Percentiles rank a stretch among this genome's conserved stretches.
Evolutionary conservation across 306 rosid genomes (phyloP).

Genomic region (Purshia tridentata): DNA sequence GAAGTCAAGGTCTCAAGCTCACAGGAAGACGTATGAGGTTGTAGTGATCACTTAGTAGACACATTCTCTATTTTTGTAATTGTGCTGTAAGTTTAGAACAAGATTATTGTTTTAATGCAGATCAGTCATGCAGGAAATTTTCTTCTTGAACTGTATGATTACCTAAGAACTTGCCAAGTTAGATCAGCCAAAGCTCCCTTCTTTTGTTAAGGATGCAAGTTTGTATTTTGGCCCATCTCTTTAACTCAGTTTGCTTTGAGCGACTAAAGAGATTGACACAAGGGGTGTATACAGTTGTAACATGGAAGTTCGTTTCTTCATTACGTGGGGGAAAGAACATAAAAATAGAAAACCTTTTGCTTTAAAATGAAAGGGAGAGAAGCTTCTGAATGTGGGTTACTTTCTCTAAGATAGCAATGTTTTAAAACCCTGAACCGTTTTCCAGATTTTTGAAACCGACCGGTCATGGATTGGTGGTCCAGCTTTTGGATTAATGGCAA

Average conservation of each 20-base stretch:
- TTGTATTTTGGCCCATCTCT: background rate
- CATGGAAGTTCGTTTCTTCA: no score
- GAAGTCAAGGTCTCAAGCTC: slow-evolving; percentile 60
- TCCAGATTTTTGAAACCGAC: background rate
- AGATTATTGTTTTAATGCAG: background rate
- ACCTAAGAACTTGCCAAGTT: background rate
- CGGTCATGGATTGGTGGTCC: slow-evolving; percentile 20
- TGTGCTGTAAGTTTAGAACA: slow-evolving; percentile 9
- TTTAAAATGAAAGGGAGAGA: slow-evolving; percentile 10
- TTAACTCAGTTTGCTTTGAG: background rate
- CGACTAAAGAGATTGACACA: no score
- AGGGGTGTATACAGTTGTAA: no score
- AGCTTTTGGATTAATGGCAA: background rate
- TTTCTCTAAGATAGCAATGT: background rate
- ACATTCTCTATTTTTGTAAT: background rate
- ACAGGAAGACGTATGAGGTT: slow-evolving; percentile 63
- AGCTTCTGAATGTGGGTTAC: background rate
- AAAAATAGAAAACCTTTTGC: slow-evolving; percentile 8
- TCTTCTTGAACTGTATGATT: background rate
- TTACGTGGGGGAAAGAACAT: background rate
- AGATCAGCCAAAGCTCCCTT: background rate
- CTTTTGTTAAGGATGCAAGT: background rate
- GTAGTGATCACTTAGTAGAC: slow-evolving; percentile 17
- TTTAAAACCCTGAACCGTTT: background rate
- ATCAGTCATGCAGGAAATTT: slow-evolving; percentile 9